Base-by-base conservation (phyloP, 2,329 filamentous ascomycete genomes). In the Colletotrichum abscissum region DNA sequence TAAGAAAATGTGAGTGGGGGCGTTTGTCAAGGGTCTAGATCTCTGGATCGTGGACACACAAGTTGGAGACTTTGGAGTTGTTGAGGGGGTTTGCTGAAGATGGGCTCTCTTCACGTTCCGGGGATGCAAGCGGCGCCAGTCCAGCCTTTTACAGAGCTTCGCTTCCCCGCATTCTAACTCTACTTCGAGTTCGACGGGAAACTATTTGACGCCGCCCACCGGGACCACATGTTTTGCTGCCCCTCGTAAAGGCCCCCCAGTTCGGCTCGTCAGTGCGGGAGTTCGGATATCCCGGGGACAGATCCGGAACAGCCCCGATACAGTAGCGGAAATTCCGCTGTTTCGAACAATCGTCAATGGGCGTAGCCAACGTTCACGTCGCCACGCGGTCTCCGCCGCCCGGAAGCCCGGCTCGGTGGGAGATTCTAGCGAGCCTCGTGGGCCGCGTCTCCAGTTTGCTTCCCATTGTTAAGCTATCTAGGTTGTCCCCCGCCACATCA, bases 141-240 rank as follows among this genome's bases (percentile, higher is more conserved):
- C 56, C 55, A 30, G 62, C 55, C 68, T 66, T 71, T 71, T 67
- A 67, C 58, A 71, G 55, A 66, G 63, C 55, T 66, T 52, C 12
- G 24, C 55, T 67, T 49, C 63, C 56, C 68, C 68, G 63, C 63
- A 42, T 38, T 46, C 24, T 56, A 42, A 71, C 56, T 33, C 19
- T 9, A 16, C 24, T 16, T 14, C 30, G 26, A 58, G 11, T 22
- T 24, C 22, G 16, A 28, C 58, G 58, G 33, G 33, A 35, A 59
- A 30, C 16, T 46, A 56, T 35, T 24, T 49, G 22, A 38, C 26
- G 35, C 42, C 26, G 28, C 42, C 55, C 28, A 9, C 68, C 68
- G 68, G 33, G 56, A 46, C 68, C 55, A 55, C 67, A 30, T 55
- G 42, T 56, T 62, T 60, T 11, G 26, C 65, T 54, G 28, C 30